Percentiles rank a stretch among this genome's conserved stretches.
These are phyloP conservation scores for Diutina sp. DNA, from an alignment of 1,139 yeast species.

Conservation along the genomic window DNA sequence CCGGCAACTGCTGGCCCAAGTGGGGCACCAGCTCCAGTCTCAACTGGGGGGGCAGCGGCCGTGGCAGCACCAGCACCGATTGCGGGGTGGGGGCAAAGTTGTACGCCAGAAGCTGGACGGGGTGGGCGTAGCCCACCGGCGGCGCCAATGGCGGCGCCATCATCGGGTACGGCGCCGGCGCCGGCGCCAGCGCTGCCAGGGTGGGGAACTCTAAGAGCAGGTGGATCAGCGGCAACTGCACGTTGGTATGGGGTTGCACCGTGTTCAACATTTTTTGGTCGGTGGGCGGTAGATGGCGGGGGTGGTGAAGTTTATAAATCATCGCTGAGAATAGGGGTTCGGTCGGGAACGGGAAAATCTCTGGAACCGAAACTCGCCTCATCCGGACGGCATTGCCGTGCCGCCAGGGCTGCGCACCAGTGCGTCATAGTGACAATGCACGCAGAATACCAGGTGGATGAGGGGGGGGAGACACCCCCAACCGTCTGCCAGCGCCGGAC, in stretches of 20 bases:
- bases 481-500: too few species aligned
- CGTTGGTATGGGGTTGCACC: not conserved
- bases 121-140: not conserved
- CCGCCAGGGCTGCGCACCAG: not conserved
- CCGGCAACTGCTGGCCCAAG: not conserved
- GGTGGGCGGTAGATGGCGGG: not conserved
- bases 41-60: not conserved
- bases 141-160: not conserved
- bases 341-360: not conserved
- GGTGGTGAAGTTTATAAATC: not conserved
- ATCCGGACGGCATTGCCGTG: not conserved
- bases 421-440: not conserved
- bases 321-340: not conserved
- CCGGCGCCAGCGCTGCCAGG: not conserved
- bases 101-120: not conserved
- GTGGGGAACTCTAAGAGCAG: conserved; percentile 16
- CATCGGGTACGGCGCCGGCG: not conserved
- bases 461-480: not conserved
- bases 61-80: not conserved
- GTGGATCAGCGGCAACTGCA: conserved; percentile 17
- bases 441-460: not conserved
- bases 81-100: not conserved
- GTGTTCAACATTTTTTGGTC: not conserved
- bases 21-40: conserved; percentile 1
- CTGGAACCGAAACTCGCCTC: not conserved